Base-by-base conservation (phyloP, 2,329 filamentous ascomycete genomes). In the Aspergillus intermedius region DNA sequence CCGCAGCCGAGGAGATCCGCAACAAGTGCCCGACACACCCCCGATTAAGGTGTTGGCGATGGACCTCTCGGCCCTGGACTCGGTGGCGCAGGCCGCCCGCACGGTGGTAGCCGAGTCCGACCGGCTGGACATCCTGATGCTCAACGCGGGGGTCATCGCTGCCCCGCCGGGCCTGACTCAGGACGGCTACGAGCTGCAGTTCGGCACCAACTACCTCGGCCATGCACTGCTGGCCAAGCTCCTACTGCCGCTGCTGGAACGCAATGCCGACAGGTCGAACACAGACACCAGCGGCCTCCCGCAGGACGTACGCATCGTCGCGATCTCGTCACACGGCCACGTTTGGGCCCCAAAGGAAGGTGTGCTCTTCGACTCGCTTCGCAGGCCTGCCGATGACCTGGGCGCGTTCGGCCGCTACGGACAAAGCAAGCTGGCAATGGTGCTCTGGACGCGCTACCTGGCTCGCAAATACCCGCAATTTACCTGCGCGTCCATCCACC, bases 161-260 rank as follows among this genome's bases (percentile, higher is more conserved):
- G 55, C 53, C 15, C 64, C 71, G 3, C 60, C 69, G 0, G 64
- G 50, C 2, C 53, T 70, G 7, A 75, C 73, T 4, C 56, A 60
- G 22, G 71, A 78, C 15, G 74, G 75, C 12, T 78, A 76, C 49
- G 77, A 79, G 54, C 53, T 72, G 8, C 71, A 77, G 50, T 76
- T 78, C 49, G 74, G 70, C 1, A 74, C 69, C 2, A 79, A 79
- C 48, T 73, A 78, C 55, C 54, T 78, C 35, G 74, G 75, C 13
- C 74, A 77, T 46, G 72, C 75, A 4, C 65, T 74, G 2, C 61
- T 78, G 10, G 60, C 70, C n/a, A 62, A 69, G 48, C 60, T 67
- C 2, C 55, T 76, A 8, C 48, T 69, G 2, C 68, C 67, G 21
- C 28, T 37, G 43, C 30, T 35, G 30, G 37, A 47, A 17, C 35